Evolutionary conservation across 495 filamentous ascomycete genomes (phyloP).

Genomic region (Viridothelium virens): DNA sequence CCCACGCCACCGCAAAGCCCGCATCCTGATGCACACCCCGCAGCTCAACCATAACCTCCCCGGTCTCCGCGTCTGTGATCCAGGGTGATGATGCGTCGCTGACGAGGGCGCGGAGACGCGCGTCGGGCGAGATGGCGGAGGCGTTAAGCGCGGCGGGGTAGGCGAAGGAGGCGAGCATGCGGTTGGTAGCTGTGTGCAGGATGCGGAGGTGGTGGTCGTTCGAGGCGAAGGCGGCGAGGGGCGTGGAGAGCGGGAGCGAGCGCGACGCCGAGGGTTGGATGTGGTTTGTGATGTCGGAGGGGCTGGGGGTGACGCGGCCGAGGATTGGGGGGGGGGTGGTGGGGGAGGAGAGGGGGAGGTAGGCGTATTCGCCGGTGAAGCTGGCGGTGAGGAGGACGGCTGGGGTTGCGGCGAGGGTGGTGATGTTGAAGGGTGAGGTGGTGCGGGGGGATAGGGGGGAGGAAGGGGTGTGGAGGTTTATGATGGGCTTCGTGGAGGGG

Average conservation of each 20-base stretch:
- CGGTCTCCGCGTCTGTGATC: slow-evolving; percentile 58
- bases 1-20: slow-evolving; percentile 88
- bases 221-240: slow-evolving; percentile 69
- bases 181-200: slow-evolving; percentile 63
- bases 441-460: slow-evolving; percentile 8
- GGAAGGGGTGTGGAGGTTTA: slow-evolving; percentile 52
- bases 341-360: slow-evolving; percentile 48
- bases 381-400: slow-evolving; percentile 69
- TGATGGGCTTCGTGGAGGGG: slow-evolving; percentile 33
- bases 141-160: slow-evolving; percentile 71
- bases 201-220: slow-evolving; percentile 73
- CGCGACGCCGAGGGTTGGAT: slow-evolving; percentile 60
- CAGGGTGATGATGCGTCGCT: slow-evolving; percentile 53
- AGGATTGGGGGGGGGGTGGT: slow-evolving; percentile 42
- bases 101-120: slow-evolving; percentile 71
- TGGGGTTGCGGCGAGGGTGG: slow-evolving; percentile 54
- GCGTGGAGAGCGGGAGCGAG: slow-evolving; percentile 42
- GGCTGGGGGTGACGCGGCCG: slow-evolving; percentile 58
- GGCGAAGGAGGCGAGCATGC: slow-evolving; percentile 54
- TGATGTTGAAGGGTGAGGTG: slow-evolving; percentile 44
- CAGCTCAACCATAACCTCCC: slow-evolving; percentile 49
- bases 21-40: slow-evolving; percentile 63
- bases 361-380: slow-evolving; percentile 72
- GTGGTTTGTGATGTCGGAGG: slow-evolving; percentile 81
- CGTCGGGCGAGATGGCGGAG: slow-evolving; percentile 69